A percentile compares a stretch with the other conserved stretches of the same genome.
These are phyloP conservation scores for Saturnispora quitensis DNA, from an alignment of 805 yeast genomes.

Conservation along the genomic window DNA sequence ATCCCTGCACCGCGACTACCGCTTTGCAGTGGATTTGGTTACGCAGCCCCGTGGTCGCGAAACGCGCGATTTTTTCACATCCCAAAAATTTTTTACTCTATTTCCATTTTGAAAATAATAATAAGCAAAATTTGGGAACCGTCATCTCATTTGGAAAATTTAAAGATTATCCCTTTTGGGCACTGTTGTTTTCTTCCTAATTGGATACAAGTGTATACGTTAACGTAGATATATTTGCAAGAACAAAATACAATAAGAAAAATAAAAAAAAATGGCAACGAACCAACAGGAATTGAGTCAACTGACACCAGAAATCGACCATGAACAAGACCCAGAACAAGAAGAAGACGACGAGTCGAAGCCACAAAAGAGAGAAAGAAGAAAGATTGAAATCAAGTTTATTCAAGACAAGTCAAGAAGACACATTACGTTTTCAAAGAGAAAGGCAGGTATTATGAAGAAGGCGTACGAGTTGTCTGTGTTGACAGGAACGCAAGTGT, in stretches of 20 bases:
- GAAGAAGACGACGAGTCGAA: conserved; percentile 47
- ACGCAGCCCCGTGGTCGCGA: background rate
- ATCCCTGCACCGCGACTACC: too few species aligned
- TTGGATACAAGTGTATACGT: background rate
- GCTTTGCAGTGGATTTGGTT: background rate
- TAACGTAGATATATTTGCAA: background rate
- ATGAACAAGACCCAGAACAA: conserved; percentile 26
- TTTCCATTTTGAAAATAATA: background rate
- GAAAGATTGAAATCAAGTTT: conserved; percentile 95
- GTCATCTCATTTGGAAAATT: conserved; percentile 17
- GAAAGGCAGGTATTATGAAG: conserved; percentile 99
- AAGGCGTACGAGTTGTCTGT: conserved; percentile 98
- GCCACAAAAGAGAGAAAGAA: conserved; percentile 44
- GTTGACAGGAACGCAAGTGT: conserved; percentile 94
- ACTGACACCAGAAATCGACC: background rate
- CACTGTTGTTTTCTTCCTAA: background rate
- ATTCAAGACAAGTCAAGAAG: conserved; percentile 97
- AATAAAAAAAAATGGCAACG: background rate
- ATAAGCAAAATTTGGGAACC: background rate
- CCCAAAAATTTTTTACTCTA: background rate
- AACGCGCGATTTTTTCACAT: background rate
- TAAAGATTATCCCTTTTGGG: conserved; percentile 19
- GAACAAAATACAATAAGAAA: background rate
- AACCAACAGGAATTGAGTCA: conserved; percentile 3
- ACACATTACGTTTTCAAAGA: conserved; percentile 94